A percentile compares a stretch with the other conserved stretches of the same genome.
Conservation (phyloP, 2,329 filamentous ascomycete genomes). For the Pseudogymnoascus sp. region DNA sequence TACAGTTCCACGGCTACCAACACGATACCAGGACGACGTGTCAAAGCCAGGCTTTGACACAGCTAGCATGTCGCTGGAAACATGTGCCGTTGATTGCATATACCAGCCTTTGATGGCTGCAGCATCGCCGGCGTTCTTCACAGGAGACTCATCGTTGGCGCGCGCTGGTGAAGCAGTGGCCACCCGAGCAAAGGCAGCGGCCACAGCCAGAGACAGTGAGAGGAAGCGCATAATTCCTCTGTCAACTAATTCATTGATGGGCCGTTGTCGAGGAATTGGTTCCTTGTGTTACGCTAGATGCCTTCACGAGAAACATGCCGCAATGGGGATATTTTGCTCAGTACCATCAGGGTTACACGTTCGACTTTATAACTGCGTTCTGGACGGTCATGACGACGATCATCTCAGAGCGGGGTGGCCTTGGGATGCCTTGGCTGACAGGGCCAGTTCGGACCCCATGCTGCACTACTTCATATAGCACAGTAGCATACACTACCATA, state of each 20-base stretch:
- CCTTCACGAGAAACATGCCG: neutral
- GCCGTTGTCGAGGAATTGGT: neutral
- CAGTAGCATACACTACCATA: neutral
- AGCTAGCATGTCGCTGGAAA: conserved; percentile 29
- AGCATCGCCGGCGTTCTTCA: neutral
- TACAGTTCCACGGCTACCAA: conserved; percentile 11
- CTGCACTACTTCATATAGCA: neutral
- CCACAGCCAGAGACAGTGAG: neutral
- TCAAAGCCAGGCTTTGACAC: conserved; percentile 39
- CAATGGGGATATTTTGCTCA: neutral
- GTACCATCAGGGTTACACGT: neutral
- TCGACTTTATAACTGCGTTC: neutral
- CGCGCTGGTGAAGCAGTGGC: neutral
- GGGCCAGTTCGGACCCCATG: neutral
- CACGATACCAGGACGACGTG: conserved; percentile 30
- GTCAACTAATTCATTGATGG: neutral
- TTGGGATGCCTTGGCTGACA: neutral
- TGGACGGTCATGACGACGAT: neutral
- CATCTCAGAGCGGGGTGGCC: neutral
- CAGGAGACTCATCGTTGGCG: neutral
- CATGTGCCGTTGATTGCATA: conserved; percentile 38
- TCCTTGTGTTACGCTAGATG: neutral
- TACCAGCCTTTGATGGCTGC: conserved; percentile 33
- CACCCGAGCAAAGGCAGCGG: neutral
- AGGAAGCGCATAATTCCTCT: neutral